Evolutionary conservation across 2,329 filamentous ascomycete genomes (phyloP).

Genomic region (Epichloe hybrida): DNA sequence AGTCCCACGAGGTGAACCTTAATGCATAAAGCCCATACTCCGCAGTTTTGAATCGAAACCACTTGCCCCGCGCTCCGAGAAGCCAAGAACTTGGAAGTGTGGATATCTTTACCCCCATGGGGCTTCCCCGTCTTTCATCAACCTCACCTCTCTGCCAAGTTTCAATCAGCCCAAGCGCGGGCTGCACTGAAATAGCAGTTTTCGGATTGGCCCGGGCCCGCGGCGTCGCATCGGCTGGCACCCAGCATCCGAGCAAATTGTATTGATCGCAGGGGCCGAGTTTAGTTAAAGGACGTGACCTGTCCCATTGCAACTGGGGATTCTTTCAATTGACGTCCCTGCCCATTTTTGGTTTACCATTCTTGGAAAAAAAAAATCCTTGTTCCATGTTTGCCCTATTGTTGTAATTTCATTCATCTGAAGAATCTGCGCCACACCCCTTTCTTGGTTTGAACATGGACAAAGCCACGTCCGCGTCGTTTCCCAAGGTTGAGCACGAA

Average conservation of each 20-base stretch:
- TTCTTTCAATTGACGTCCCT: too few species aligned
- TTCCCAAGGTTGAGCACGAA: conserved; percentile 10
- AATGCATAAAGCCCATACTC: too few species aligned
- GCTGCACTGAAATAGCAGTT: neutral
- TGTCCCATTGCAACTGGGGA: neutral
- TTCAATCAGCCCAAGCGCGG: neutral
- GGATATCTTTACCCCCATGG: neutral
- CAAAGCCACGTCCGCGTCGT: conserved; percentile 6
- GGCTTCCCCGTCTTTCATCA: neutral
- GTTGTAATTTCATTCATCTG: too few species aligned
- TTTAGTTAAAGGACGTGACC: neutral
- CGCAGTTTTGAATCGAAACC: too few species aligned
- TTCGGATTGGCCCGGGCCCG: neutral
- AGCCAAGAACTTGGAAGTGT: neutral
- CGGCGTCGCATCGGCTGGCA: neutral
- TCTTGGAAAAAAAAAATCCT: neutral
- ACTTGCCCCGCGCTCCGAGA: neutral
- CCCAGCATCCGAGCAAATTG: neutral
- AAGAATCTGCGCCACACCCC: too few species aligned
- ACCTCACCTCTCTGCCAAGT: too few species aligned
- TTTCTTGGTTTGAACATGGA: neutral
- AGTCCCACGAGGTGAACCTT: neutral
- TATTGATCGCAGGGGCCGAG: neutral
- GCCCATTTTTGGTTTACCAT: too few species aligned
- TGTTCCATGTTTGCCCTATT: neutral